phyloP scores from a whole-genome alignment of 176 grass and related monocot species.

The Musa beccarii region DNA sequence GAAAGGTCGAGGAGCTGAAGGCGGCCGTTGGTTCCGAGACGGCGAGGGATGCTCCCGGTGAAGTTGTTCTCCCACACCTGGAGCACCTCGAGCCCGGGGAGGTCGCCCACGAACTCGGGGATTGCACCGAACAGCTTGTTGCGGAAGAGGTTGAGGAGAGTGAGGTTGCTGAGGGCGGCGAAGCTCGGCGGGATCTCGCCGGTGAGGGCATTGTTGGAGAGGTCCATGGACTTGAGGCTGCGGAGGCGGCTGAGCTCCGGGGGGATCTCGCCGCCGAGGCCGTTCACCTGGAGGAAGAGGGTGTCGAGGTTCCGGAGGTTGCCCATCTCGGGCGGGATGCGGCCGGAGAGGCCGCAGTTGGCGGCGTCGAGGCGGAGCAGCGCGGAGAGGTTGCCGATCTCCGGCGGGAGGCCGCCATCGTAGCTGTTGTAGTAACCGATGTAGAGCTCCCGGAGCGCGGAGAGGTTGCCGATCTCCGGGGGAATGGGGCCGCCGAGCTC shows the following conservation, averaged over 20 bases:
- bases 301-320: constrained; percentile 61
- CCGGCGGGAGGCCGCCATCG: constrained; percentile 42
- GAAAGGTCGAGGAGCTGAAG: constrained; percentile 87
- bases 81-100: constrained; percentile 72
- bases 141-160: constrained; percentile 80
- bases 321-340: constrained; percentile 62
- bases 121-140: constrained; percentile 69
- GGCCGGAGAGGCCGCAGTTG: constrained; percentile 70
- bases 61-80: constrained; percentile 99
- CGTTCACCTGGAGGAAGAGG: constrained; percentile 86
- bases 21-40: constrained; percentile 51
- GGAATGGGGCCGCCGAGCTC: constrained; percentile 63
- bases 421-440: constrained; percentile 84
- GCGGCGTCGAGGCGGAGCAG: constrained; percentile 75
- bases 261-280: constrained; percentile 48
- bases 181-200: constrained; percentile 62
- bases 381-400: constrained; percentile 59
- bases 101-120: constrained; percentile 70
- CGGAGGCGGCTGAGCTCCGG: constrained; percentile 39
- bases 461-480: constrained; percentile 53
- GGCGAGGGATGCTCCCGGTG: constrained; percentile 64
- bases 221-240: constrained; percentile 71
- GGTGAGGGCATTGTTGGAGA: constrained; percentile 77
- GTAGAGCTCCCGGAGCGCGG: constrained; percentile 61
- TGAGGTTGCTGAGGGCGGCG: constrained; percentile 62